Evolutionary conservation across 352 stramenopile species (phyloP).

Genomic region (Pythium phragmiticola): DNA sequence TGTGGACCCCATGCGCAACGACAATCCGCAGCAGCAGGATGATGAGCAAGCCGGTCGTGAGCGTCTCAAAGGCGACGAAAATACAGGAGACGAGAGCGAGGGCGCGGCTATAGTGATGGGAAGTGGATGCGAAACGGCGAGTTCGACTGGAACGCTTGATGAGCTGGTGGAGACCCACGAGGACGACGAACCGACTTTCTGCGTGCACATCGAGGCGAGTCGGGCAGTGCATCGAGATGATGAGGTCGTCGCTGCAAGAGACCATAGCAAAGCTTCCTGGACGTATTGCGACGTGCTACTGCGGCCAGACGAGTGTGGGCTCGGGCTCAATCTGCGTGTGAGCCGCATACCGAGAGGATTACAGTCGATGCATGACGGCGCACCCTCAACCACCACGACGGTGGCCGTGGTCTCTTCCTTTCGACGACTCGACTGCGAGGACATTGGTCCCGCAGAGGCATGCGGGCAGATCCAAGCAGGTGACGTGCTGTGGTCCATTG

Average conservation of each 20-base stretch:
- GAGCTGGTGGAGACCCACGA: constrained; percentile 7
- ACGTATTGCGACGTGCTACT: constrained; percentile 44
- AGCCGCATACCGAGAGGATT: neutral
- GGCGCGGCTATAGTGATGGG: neutral
- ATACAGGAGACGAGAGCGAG: neutral
- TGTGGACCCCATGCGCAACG: no score
- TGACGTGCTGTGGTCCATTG: constrained; percentile 43
- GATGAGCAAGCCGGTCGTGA: neutral
- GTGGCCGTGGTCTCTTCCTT: constrained; percentile 45
- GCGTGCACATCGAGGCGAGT: neutral
- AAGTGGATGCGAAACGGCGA: constrained; percentile 9
- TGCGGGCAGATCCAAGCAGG: constrained; percentile 40
- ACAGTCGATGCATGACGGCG: neutral
- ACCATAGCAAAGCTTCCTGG: constrained; percentile 2
- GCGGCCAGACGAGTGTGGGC: constrained; percentile 38
- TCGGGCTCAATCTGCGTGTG: constrained; percentile 45
- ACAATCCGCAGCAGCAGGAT: neutral
- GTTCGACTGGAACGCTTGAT: constrained; percentile 9
- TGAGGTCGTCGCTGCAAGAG: neutral
- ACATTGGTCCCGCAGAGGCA: constrained; percentile 51
- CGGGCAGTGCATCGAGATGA: neutral
- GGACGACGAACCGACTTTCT: neutral
- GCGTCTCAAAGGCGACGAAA: neutral
- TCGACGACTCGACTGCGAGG: constrained; percentile 32
- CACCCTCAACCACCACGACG: neutral